Conservation (phyloP, 352 stramenopile genomes). For the Globisporangium solare region DNA sequence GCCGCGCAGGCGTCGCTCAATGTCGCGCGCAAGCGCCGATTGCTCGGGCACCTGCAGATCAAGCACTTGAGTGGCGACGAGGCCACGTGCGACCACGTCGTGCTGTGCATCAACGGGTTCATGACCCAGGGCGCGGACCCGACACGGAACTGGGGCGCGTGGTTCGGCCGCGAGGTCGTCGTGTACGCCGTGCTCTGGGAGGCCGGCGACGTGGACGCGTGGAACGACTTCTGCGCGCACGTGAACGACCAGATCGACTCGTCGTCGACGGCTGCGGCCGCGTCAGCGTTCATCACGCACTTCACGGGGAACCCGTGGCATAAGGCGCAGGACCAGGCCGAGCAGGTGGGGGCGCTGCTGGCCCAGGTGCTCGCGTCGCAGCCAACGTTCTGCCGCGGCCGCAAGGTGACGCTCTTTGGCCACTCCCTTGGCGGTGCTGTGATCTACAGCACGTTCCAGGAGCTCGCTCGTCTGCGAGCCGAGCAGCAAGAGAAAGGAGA, state of each 20-base stretch:
- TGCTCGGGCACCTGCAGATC: conserved; percentile 64
- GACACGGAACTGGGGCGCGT: conserved; percentile 54
- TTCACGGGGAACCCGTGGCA: conserved; percentile 84
- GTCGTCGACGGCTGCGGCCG: conserved; percentile 25
- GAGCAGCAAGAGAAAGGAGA: neutral
- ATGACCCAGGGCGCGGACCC: conserved; percentile 80
- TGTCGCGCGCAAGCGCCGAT: conserved; percentile 52
- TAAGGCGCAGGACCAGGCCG: conserved; percentile 73
- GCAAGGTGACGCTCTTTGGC: conserved; percentile 66
- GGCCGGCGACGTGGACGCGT: conserved; percentile 60
- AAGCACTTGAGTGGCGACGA: conserved; percentile 64
- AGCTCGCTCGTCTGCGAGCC: conserved; percentile 43
- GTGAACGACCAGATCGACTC: conserved; percentile 57
- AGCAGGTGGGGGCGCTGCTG: conserved; percentile 69
- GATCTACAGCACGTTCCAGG: conserved; percentile 67
- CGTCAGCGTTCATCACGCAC: conserved; percentile 58
- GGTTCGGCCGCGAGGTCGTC: conserved; percentile 33
- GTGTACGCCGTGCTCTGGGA: conserved; percentile 80
- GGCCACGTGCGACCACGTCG: conserved; percentile 42
- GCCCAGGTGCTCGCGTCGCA: conserved; percentile 54
- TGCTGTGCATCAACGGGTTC: conserved; percentile 84
- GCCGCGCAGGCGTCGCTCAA: conserved; percentile 71
- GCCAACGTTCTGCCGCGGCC: conserved; percentile 42
- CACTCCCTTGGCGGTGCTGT: conserved; percentile 76
- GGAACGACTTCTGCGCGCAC: conserved; percentile 78